Evolutionary conservation across 2,329 filamentous ascomycete species (phyloP), one percentile per base, ranked within the genome.

Genomic region (Aureobasidium sp.): DNA sequence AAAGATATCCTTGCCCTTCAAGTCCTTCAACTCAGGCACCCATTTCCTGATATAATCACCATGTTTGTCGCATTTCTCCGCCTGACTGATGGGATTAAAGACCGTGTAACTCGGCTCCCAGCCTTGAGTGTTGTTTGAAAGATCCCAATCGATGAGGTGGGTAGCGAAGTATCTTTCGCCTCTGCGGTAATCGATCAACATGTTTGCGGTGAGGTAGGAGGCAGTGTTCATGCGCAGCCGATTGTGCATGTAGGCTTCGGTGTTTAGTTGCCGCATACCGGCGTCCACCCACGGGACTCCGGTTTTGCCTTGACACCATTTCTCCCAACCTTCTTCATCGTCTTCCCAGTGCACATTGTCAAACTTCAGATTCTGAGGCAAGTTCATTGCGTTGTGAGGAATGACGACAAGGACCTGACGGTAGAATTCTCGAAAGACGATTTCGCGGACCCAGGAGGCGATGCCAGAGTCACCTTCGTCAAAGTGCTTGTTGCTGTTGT

Each of bases 191-290:
- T 82, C 78, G 58, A 82, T 70, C 1, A 82, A 71, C 11, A 82
- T 61, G 59, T 82, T 80, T 48, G 75, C 79, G 42, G 77, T 75
- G 8, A 82, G 68, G 64, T 81, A 82, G 5, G 71, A 75, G 0
- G 74, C 74, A 0, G 78, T 76, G 53, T 80, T 81, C 79, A 82
- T 82, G 36, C 80, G 75, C 12, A 79, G 68, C 0, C 79, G 74
- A 61, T 82, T 82, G 64, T 82, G 79, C 79, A 82, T 81, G 64
- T 78, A 82, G 1, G 73, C 78, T 64, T 81, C 79, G 0, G 70
- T 64, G 45, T 78, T 77, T 47, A 82, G 68, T 61, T 82, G 79
- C 2, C 79, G 68, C 79, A 82, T 82, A 0, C 79, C 79, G 0
- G 79, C 79, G 64, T 82, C 79, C 7, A 82, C 73, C 49, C 81